Evolutionary conservation across 495 filamentous ascomycete species (phyloP), one percentile per base, ranked within the genome.

Genomic region (Penicillium lagena): DNA sequence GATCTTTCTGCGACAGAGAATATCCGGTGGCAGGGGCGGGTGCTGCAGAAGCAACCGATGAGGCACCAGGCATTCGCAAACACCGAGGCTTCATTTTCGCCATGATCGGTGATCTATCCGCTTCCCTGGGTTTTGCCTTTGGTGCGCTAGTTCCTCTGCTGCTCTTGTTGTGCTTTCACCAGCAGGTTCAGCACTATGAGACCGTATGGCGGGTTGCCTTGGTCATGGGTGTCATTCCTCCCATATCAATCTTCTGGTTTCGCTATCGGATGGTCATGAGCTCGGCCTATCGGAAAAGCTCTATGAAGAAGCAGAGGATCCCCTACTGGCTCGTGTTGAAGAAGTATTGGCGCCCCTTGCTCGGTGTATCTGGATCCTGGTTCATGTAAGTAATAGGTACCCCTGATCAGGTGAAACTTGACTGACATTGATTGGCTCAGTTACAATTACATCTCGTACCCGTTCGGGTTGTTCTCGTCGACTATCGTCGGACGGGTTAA

Each of bases 251-350:
- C 30, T 68, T 70, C 52, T 70, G 61, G 56, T 62, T 68, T 49
- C 53, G 64, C 9, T 63, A 62, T 42, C 60, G 60, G 5, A 65
- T 69, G 60, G 52, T 51, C 2, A 50, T 60, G 78, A 79, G 58
- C 70, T 89, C 6, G 61, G 80, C 47, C 78, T 90, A 63, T 82
- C 83, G 9, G 75, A 87, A 62, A 79, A 86, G 58, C 85, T 82
- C 68, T 68, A 80, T 59, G 57, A 59, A 42, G 47, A 54, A 55
- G 38, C 69, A 55, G 43, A 55, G 37, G 40, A 51, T 66, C 12
- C 63, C 63, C 1, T 59, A 59, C 35, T 50, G 47, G 51, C 47
- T 68, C 2, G 60, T 51, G 1, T 37, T 63, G n/a, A 64, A 58
- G 35, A 61, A 61, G 14, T 71, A 71, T 38, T 67, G 67, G 67